Conservation (phyloP, 2,329 filamentous ascomycete species). For the Pseudopithomyces chartarum region DNA sequence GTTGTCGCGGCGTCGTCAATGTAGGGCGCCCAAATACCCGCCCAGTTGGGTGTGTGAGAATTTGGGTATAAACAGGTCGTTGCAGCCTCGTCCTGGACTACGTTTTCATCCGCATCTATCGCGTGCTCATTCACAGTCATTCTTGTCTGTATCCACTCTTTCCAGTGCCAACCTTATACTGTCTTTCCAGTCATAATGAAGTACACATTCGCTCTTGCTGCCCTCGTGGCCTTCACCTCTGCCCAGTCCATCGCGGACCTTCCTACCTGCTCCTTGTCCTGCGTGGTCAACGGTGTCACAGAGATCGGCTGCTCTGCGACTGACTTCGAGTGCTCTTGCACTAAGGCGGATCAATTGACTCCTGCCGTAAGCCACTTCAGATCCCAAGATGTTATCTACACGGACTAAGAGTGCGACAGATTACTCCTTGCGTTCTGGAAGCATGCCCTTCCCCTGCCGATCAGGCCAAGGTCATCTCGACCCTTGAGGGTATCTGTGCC, state of each 20-base stretch:
- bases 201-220: conserved; percentile 30
- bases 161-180: neutral
- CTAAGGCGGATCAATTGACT: conserved; percentile 46
- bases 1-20: neutral
- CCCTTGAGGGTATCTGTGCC: conserved; percentile 30
- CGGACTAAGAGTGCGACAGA: neutral
- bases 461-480: conserved; percentile 34
- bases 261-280: conserved; percentile 48
- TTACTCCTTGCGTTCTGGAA: conserved; percentile 51
- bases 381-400: neutral
- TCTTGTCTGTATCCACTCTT: conserved; percentile 3
- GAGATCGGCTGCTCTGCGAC: conserved; percentile 48
- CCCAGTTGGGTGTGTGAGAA: neutral
- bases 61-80: neutral
- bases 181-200: conserved; percentile 30
- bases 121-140: neutral
- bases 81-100: neutral
- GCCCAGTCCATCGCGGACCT: conserved; percentile 48
- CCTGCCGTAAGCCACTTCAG: conserved; percentile 7
- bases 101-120: neutral
- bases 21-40: neutral
- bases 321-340: conserved; percentile 55
- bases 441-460: conserved; percentile 43
- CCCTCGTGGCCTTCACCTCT: conserved; percentile 44
- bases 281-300: conserved; percentile 19